phyloP scores from a whole-genome alignment of 2,329 filamentous ascomycete genomes.

The Hansfordia pulvinata region DNA sequence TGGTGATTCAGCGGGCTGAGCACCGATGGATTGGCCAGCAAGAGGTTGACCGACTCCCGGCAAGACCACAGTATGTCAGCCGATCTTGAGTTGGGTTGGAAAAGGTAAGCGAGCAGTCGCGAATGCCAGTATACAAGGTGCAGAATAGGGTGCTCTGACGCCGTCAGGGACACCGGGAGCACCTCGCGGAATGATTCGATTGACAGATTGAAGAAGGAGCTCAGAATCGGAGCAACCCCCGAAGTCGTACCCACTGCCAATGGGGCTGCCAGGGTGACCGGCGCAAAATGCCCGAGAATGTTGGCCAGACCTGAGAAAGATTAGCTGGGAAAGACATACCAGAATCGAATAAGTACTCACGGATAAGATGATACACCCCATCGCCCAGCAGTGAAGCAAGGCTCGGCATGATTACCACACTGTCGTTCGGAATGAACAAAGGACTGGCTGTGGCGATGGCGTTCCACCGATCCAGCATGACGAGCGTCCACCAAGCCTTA shows the following conservation, averaged over 20 bases:
- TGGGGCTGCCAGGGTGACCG: conserved; percentile 27
- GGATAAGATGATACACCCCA: conserved; percentile 47
- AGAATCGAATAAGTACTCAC: conserved; percentile 29
- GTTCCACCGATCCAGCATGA: conserved; percentile 62
- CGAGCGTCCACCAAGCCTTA: conserved; percentile 58
- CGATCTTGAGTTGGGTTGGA: conserved; percentile 40
- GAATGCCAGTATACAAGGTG: conserved; percentile 60
- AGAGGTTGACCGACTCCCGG: conserved; percentile 41
- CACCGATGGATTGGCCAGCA: conserved; percentile 39
- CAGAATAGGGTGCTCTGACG: conserved; percentile 37
- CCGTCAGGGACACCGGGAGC: conserved; percentile 42
- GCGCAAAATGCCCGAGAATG: conserved; percentile 40
- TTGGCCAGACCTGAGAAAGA: conserved; percentile 37
- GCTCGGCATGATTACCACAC: conserved; percentile 43
- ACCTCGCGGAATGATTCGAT: conserved; percentile 54
- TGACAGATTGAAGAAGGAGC: conserved; percentile 37
- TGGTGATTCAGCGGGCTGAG: conserved; percentile 55
- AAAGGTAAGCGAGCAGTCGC: conserved; percentile 48
- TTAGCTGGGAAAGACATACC: conserved; percentile 4
- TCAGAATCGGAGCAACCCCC: conserved; percentile 27
- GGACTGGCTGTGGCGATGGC: conserved; percentile 53
- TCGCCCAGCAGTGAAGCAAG: conserved; percentile 49
- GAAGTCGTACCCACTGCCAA: conserved; percentile 26
- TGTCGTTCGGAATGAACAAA: conserved; percentile 47
- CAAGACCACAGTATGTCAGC: conserved; percentile 47